These are phyloP conservation scores for Dactylonectria estremocensis DNA, from an alignment of 2,329 filamentous ascomycete species.

Conservation along the genomic window DNA sequence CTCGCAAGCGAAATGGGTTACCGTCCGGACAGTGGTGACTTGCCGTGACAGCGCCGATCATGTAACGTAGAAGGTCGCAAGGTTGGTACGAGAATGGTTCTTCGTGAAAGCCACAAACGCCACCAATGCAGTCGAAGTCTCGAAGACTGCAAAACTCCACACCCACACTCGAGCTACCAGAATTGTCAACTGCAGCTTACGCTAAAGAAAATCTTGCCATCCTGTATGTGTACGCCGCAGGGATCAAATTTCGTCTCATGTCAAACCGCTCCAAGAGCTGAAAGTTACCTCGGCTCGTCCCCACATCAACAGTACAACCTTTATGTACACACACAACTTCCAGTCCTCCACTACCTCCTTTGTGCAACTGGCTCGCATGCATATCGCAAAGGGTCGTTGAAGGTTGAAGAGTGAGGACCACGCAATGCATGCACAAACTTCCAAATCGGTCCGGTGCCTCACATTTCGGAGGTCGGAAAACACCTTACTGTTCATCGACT, in stretches of 20 bases:
- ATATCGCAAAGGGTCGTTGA: neutral
- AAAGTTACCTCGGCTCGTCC: neutral
- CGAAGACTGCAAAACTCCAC: neutral
- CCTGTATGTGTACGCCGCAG: neutral
- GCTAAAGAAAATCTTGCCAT: neutral
- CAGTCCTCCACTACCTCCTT: neutral
- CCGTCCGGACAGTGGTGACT: neutral
- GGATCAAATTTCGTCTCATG: neutral
- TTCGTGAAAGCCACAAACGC: neutral
- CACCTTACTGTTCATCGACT: neutral
- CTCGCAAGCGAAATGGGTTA: neutral
- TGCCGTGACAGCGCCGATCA: constrained; percentile 2
- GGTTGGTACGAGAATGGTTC: neutral
- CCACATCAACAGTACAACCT: neutral
- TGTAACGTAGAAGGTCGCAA: neutral
- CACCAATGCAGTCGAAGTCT: neutral
- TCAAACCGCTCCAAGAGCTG: neutral
- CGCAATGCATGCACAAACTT: constrained; percentile 7
- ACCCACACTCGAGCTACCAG: neutral
- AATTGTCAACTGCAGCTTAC: neutral
- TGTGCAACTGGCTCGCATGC: neutral
- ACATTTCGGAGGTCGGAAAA: neutral
- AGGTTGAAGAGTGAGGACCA: no score
- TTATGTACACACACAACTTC: neutral
- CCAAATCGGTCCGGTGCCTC: neutral